Evolutionary conservation across 139 green algal genomes (phyloP).

Genomic region (Chlorella sp.): DNA sequence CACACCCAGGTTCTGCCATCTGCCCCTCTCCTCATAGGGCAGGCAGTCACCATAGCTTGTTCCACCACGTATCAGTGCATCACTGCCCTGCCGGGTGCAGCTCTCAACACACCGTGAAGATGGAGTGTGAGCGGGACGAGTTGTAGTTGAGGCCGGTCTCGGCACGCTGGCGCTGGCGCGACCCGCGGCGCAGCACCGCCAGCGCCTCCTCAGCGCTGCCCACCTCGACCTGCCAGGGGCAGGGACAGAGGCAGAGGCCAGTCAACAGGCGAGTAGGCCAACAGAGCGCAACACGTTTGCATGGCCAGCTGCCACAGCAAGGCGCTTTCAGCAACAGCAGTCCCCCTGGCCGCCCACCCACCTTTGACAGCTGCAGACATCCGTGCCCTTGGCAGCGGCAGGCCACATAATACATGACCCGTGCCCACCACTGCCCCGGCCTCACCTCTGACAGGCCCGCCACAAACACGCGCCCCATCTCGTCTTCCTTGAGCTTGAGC

Average conservation of each 20-base stretch:
- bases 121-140: slow-evolving; percentile 79
- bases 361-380: too few species aligned
- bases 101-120: slow-evolving; percentile 68
- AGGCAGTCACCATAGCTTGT: too few species aligned
- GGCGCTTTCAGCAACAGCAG: too few species aligned
- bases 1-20: too few species aligned
- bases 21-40: too few species aligned
- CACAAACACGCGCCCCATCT: slow-evolving; percentile 58
- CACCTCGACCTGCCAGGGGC: slow-evolving; percentile 44
- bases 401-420: too few species aligned
- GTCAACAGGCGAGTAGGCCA: not conserved
- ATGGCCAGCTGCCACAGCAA: not conserved
- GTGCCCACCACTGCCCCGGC: not conserved
- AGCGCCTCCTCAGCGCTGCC: slow-evolving; percentile 52
- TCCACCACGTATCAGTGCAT: too few species aligned
- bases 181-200: slow-evolving; percentile 53
- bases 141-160: slow-evolving; percentile 74
- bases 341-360: not conserved
- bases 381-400: too few species aligned
- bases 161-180: slow-evolving; percentile 56
- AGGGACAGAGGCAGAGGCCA: not conserved
- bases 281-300: not conserved
- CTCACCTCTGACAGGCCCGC: slow-evolving; percentile 51
- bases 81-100: too few species aligned
- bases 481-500: slow-evolving; percentile 69